A percentile compares a stretch with the other conserved stretches of the same genome.
Evolutionary conservation across 2,329 filamentous ascomycete genomes (phyloP).

Genomic region (Colletotrichum sp.): DNA sequence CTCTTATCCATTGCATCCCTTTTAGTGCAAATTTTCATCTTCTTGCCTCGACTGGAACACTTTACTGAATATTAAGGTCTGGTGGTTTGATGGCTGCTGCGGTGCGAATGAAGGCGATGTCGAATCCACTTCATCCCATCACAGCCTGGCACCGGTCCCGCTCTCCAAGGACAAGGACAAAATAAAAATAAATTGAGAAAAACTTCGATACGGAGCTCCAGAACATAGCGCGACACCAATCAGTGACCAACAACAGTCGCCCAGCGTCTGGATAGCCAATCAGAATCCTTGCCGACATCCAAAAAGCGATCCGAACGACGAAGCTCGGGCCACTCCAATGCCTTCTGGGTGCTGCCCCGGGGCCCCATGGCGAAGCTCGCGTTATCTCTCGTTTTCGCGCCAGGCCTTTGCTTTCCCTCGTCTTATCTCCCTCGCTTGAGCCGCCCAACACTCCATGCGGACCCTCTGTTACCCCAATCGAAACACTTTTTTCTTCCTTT

Average conservation of each 20-base stretch:
- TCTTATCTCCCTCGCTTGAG: not conserved
- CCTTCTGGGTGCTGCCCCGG: not conserved
- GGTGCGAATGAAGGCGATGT: not conserved
- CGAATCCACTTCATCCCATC: not conserved
- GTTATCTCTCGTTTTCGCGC: not conserved
- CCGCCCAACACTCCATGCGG: not conserved
- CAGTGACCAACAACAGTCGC: not conserved
- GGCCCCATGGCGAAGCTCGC: not conserved
- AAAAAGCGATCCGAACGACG: not conserved
- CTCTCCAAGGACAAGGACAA: not conserved
- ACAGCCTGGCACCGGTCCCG: not conserved
- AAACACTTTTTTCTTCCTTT: not conserved
- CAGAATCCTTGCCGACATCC: not conserved
- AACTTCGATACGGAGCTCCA: not conserved
- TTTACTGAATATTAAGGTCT: not conserved
- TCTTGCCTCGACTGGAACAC: not conserved
- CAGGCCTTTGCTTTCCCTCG: not conserved
- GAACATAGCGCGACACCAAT: not conserved
- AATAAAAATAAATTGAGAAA: not conserved
- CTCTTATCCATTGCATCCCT: not conserved
- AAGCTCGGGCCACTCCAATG: not conserved
- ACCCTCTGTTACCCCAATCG: constrained; percentile 16
- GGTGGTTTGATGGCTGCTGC: not conserved
- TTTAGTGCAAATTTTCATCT: not conserved
- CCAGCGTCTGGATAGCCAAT: not conserved